Evolutionary conservation across 768 basidiomycete species (phyloP).

Genomic region (Suillus brevipes): DNA sequence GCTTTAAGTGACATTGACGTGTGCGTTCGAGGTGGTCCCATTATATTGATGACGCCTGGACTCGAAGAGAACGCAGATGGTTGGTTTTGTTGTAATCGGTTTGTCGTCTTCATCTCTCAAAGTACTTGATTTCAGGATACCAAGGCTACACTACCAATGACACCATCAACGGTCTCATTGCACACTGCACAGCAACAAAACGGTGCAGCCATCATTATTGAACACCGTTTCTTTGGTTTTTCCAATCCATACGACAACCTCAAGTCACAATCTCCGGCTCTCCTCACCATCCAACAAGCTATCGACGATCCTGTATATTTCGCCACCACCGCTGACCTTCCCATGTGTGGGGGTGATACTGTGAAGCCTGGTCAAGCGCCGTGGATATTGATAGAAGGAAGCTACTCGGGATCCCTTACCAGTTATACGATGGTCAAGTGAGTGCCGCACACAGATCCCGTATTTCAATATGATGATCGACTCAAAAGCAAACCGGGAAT

Average conservation of each 20-base stretch:
- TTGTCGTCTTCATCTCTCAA: background rate
- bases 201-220: conserved; percentile 64
- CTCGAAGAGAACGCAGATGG: background rate
- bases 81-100: background rate
- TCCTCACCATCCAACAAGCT: conserved; percentile 73
- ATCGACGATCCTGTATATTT: conserved; percentile 75
- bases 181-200: conserved; percentile 19
- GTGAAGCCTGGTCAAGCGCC: conserved; percentile 52
- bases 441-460: conserved; percentile 17
- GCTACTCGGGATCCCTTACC: conserved; percentile 48
- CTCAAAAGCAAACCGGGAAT: conserved; percentile 37
- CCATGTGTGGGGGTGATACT: conserved; percentile 64
- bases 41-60: background rate
- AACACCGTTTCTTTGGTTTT: conserved; percentile 76
- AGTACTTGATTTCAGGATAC: conserved; percentile 20
- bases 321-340: conserved; percentile 60
- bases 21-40: background rate
- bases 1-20: background rate
- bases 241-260: conserved; percentile 70
- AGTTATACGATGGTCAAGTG: conserved; percentile 73
- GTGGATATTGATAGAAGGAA: conserved; percentile 45
- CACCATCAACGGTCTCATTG: conserved; percentile 58
- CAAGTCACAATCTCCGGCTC: conserved; percentile 51
- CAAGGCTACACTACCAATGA: conserved; percentile 60
- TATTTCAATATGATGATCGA: background rate